Base-by-base conservation (phyloP, 108 stramenopile species). In the Aurantiochytrium sp. region DNA sequence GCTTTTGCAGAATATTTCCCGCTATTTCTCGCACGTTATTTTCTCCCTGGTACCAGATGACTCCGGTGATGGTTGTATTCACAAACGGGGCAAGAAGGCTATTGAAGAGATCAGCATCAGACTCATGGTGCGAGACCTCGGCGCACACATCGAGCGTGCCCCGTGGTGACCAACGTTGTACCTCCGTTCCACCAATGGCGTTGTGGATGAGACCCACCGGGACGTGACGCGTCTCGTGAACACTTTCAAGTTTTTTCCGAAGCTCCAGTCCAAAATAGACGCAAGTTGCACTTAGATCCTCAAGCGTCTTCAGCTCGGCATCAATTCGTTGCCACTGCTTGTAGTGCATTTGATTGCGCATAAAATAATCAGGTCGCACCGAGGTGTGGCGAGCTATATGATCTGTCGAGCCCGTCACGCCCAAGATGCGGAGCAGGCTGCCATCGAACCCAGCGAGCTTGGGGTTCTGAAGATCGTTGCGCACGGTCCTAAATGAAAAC, bases 41-140 rank as follows among this genome's bases (percentile, higher is more conserved):
- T 49, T 88, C 88, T 4, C 88, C 88, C 35, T 88, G 88, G 88
- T 88, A 88, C 88, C 88, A 88, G 23, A 88, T 29, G 14, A 69
- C 5, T 4, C 88, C 88, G 6, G 18, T 5, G 60, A 88, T 19
- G 28, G 88, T 64, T 21, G 21, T 60, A 49, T 88, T 69, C 23
- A 88, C 23, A 21, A 60, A 88, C 25, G 88, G 88, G 44, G 44
- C 60, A 19, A 88, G 44, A 14, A 88, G 5, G 5, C 60, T 45
- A 35, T 69, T 69, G 35, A 47, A 88, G n/a, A 88, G 88, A 3
- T 18, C 4, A 47, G 58, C 59, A 23, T 21, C 25, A 10, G 4
- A 5, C 12, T 69, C 44, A n/a, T 5, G 28, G 18, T 44, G 28
- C 23, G 4, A 47, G 60, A 42, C 14, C 23, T 60, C 47, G 25